Percentiles rank a stretch among this genome's conserved stretches.
These are phyloP conservation scores for Parachlorella kessleri DNA, from an alignment of 139 green algal genomes.

Conservation along the genomic window DNA sequence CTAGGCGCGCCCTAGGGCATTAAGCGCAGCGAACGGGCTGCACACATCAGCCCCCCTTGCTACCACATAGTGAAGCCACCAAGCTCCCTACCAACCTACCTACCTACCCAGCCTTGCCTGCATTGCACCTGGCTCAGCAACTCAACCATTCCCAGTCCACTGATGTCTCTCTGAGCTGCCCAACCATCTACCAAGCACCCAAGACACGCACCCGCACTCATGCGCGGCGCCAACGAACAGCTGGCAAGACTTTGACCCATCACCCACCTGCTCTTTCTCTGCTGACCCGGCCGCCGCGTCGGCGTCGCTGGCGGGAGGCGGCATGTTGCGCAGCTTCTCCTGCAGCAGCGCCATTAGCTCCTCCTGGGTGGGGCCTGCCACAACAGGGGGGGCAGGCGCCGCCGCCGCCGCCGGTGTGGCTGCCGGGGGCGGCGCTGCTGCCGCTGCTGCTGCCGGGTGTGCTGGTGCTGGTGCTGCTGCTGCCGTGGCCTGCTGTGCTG, in stretches of 20 bases:
- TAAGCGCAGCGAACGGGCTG: too few species aligned
- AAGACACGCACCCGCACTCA: too few species aligned
- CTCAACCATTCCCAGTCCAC: too few species aligned
- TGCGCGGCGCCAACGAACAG: too few species aligned
- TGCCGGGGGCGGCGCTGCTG: not conserved
- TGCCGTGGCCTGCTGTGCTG: not conserved
- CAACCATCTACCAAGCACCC: too few species aligned
- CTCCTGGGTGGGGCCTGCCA: not conserved
- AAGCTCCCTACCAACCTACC: too few species aligned
- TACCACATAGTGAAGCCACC: too few species aligned
- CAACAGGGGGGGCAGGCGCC: not conserved
- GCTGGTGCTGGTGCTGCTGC: not conserved
- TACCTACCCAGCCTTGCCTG: not conserved
- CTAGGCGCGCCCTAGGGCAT: too few species aligned
- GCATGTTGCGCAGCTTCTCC: not conserved
- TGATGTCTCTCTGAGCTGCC: too few species aligned
- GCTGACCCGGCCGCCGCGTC: not conserved
- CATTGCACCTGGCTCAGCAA: constrained; percentile 1
- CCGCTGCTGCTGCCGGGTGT: not conserved
- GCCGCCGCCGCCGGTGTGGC: not conserved
- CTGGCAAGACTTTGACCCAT: too few species aligned
- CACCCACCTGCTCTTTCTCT: not conserved
- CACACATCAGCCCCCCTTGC: too few species aligned
- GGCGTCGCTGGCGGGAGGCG: not conserved
- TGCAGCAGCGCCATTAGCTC: constrained; percentile 5